Base-by-base conservation (phyloP, 345 rosid species). In the Sisymbrium altissimum region DNA sequence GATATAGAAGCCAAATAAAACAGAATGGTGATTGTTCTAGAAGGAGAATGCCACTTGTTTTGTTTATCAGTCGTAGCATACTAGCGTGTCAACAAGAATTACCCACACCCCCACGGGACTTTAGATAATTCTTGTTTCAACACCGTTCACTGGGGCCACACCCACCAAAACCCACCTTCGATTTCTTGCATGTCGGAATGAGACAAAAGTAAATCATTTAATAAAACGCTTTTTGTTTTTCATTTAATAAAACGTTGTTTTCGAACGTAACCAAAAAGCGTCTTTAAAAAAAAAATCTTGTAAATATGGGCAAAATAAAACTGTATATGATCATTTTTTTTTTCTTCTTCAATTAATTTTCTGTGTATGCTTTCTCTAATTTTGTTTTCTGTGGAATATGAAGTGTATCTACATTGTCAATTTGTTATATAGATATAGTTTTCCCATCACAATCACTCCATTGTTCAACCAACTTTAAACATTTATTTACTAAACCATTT, bases 21-120 rank as follows among this genome's bases (percentile, higher is more conserved):
- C 13, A 19, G 19, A 21, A 49, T 14, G 23, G 57, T 52, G 57
- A 32, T 50, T 52, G 17, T 53, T 53, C 35, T 53, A 53, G 57
- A 27, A 60, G 46, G 64, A 11, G 43, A 13, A 39, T 41, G 65
- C 48, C 65, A 39, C 48, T 60, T 60, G 65, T 39, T 60, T 59
- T 59, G 18, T 38, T 14, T 12, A 15, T 21, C 18, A 60, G 48
- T 21, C 19, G 65, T 61, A 13, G n/a, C n/a, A n/a, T n/a, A n/a
- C n/a, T n/a, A n/a, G 41, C 62, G 41, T 56, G 62, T 56, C 41
- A 23, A 40, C 49, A 25, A 61, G 65, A 48, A 60, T 25, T 59
- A 59, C 45, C 44, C 41, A 33, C n/a, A 27, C 43, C 57, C 57
- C 4, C 33, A 29, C 38, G 38, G 21, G 38, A 54, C 36, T 50